These are phyloP conservation scores for Aspergillus fijiensis DNA, from an alignment of 2,329 filamentous ascomycete species.

Conservation along the genomic window DNA sequence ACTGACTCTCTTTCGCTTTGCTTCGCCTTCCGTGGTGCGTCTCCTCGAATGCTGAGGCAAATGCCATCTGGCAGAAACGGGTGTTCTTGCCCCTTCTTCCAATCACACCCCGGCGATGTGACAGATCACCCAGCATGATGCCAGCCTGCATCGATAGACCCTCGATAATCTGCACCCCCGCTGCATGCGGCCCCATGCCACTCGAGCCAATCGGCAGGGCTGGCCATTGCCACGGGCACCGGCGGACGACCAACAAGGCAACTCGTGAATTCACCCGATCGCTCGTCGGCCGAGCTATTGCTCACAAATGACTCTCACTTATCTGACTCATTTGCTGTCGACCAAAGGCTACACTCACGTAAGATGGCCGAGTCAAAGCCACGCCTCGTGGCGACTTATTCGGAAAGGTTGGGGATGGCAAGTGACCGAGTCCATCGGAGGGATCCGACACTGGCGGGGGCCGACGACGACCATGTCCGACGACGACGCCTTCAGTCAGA, in stretches of 20 bases:
- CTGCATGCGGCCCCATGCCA: background rate
- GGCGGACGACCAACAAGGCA: background rate
- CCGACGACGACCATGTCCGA: background rate
- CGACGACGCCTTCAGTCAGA: too few species aligned
- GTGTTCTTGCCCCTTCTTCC: background rate
- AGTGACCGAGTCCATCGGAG: background rate
- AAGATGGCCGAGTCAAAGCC: background rate
- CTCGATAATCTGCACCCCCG: background rate
- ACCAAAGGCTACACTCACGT: background rate
- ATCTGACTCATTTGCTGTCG: background rate
- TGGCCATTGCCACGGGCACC: too few species aligned
- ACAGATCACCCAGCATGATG: background rate
- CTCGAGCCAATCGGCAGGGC: too few species aligned
- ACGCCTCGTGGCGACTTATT: background rate
- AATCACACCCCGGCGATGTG: background rate
- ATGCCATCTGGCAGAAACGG: background rate
- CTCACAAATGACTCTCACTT: background rate
- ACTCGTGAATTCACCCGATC: background rate
- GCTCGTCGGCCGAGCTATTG: background rate
- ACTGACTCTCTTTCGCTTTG: too few species aligned
- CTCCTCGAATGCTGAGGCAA: too few species aligned
- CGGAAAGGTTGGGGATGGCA: background rate
- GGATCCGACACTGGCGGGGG: background rate
- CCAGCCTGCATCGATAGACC: background rate
- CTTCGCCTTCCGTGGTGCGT: too few species aligned